Evolutionary conservation across 345 rosid species (phyloP).

Genomic region (Eucalyptus dawsonii): DNA sequence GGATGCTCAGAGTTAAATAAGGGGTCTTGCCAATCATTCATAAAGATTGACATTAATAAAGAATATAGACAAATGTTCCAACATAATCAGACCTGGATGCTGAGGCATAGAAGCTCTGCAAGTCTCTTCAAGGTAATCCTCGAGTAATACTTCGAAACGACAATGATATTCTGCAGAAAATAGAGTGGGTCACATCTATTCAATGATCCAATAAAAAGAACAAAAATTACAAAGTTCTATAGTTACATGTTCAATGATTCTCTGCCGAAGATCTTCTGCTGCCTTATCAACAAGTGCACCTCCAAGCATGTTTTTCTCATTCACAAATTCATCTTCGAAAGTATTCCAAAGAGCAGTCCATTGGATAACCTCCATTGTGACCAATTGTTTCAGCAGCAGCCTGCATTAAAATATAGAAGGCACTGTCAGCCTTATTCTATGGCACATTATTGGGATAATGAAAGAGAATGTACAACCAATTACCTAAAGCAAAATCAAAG

Average conservation of each 20-base stretch:
- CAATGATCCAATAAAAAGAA: neutral
- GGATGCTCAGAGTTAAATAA: neutral
- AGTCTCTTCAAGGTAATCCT: slow-evolving; percentile 84
- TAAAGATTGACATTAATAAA: neutral
- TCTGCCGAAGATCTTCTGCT: slow-evolving; percentile 79
- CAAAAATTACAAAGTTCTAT: neutral
- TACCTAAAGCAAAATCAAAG: neutral
- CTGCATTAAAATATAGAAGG: slow-evolving; percentile 11
- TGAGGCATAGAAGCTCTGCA: slow-evolving; percentile 81
- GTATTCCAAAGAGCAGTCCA: slow-evolving; percentile 94
- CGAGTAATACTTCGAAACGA: slow-evolving; percentile 89
- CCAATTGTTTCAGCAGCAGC: slow-evolving; percentile 75
- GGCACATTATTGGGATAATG: neutral
- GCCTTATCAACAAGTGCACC: slow-evolving; percentile 90
- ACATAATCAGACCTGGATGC: slow-evolving; percentile 40
- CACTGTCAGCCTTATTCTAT: neutral
- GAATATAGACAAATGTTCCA: neutral
- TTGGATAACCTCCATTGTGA: slow-evolving; percentile 95
- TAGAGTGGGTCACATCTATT: neutral
- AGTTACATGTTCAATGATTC: slow-evolving; percentile 90
- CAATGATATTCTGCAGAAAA: slow-evolving; percentile 81
- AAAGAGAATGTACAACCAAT: neutral
- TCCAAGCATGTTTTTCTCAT: slow-evolving; percentile 75
- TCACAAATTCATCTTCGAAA: slow-evolving; percentile 77
- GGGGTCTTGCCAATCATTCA: neutral